phyloP scores from a whole-genome alignment of 2,329 filamentous ascomycete species.

The Parascedosporium putredinis region DNA sequence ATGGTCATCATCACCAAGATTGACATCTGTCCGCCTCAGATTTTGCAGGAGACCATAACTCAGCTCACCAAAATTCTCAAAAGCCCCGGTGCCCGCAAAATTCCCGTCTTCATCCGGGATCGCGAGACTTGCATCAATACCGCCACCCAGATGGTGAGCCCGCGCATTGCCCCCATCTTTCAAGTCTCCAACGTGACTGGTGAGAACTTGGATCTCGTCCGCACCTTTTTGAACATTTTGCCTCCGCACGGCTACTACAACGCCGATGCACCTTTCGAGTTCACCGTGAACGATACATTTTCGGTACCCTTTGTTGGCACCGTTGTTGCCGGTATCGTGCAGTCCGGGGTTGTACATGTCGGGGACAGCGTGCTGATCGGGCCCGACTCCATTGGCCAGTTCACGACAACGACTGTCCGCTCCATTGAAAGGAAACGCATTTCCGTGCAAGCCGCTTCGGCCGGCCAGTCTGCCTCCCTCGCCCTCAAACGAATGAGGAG shows the following conservation, averaged over 20 bases:
- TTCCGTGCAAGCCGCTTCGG: constrained; percentile 73
- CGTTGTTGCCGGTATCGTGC: constrained; percentile 89
- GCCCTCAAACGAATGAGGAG: constrained; percentile 77
- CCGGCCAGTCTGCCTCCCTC: constrained; percentile 87
- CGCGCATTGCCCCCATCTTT: constrained; percentile 93
- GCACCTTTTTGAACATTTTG: constrained; percentile 88
- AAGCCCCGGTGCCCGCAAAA: constrained; percentile 85
- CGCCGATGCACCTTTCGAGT: constrained; percentile 78
- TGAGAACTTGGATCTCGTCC: constrained; percentile 78
- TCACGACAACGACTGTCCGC: constrained; percentile 74
- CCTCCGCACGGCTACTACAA: constrained; percentile 93
- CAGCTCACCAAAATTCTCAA: constrained; percentile 91
- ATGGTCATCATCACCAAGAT: constrained; percentile 99
- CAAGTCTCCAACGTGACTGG: constrained; percentile 98
- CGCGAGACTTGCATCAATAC: constrained; percentile 90
- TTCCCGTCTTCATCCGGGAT: constrained; percentile 89
- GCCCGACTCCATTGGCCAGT: constrained; percentile 83
- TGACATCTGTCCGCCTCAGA: constrained; percentile 93
- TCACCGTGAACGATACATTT: constrained; percentile 94
- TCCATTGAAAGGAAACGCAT: constrained; percentile 95
- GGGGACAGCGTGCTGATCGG: constrained; percentile 87
- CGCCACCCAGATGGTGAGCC: constrained; percentile 88
- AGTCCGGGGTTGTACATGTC: constrained; percentile 74
- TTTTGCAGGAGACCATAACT: constrained; percentile 83
- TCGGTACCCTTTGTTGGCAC: constrained; percentile 95